phyloP scores from a whole-genome alignment of 139 green algal species.

The Chlamydomonas incerta region DNA sequence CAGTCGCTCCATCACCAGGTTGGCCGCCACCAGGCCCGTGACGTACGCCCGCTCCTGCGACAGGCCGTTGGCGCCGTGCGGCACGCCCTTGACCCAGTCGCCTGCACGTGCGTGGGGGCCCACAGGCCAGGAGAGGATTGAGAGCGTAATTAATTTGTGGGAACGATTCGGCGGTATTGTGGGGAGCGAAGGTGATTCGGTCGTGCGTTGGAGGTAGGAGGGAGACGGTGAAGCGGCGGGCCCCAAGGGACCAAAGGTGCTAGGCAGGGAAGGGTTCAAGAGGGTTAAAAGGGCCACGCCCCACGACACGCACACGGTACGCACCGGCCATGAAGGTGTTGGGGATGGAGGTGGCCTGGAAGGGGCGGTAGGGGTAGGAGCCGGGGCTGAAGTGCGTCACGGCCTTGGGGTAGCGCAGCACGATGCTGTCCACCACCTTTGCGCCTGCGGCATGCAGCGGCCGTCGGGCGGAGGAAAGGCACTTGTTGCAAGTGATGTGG shows the following conservation, averaged over 20 bases:
- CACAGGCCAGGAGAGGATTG: no score
- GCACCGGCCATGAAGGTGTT: constrained; percentile 69
- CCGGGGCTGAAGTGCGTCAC: constrained; percentile 92
- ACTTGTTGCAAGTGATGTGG: no score
- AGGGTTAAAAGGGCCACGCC: no score
- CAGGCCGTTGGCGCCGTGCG: constrained; percentile 85
- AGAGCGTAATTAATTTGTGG: no score
- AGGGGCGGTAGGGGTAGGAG: constrained; percentile 67
- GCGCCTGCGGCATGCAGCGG: constrained; percentile 46
- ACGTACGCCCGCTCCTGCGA: constrained; percentile 88
- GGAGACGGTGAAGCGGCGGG: no score
- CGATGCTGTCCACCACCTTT: constrained; percentile 76
- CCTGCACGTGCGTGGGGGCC: no score
- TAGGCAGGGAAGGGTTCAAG: no score
- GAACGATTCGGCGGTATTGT: no score
- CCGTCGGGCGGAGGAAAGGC: neutral
- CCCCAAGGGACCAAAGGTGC: no score
- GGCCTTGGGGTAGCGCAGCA: constrained; percentile 81
- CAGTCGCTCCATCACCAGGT: constrained; percentile 72
- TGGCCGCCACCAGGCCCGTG: constrained; percentile 85
- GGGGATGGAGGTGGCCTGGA: constrained; percentile 76
- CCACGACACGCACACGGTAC: no score
- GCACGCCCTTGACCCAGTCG: constrained; percentile 89
- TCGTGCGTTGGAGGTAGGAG: no score
- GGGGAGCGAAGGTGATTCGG: no score